Evolutionary conservation across 2,329 filamentous ascomycete genomes (phyloP), one percentile per base, ranked within the genome.

Genomic region (Trematosphaeria pertusa): DNA sequence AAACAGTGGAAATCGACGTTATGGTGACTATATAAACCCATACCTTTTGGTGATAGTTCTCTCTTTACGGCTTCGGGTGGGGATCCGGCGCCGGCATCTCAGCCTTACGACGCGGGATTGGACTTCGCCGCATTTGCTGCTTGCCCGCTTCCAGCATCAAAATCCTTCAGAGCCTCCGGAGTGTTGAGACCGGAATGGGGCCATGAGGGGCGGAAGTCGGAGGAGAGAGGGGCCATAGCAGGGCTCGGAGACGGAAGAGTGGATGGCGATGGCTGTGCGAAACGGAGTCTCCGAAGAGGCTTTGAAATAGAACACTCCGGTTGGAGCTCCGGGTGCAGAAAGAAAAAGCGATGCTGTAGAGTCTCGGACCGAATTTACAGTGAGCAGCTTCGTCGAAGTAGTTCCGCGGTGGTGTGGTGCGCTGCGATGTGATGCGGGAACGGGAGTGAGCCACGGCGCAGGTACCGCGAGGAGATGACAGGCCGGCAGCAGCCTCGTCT

Each of bases 191-290:
- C 52, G 44, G 43, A 44, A 14, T 12, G 42, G 11, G 41, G 17
- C 34, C 24, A 26, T 19, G 34, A 21, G 12, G 19, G 52, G 46
- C 57, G 61, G 65, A 59, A 43, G 49, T 57, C 62, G 61, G 64
- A 61, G 56, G 58, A 54, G 48, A 59, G 61, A 59, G 64, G 64
- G 60, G 61, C 54, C 58, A 59, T 49, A 37, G 44, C 31, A 46
- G 22, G 41, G 42, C 36, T 46, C 55, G 54, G 60, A 51, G 37
- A 39, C 10, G 11, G 34, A 17, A 5, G 38, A 42, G 31, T 47
- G 21, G 28, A 28, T 18, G 7, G n/a, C 31, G 19, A 19, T n/a
- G 24, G 12, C n/a, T 18, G 15, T 32, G 5, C 18, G 7, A 38
- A 5, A 22, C 17, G 5, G 19, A 32, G 22, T 7, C n/a, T 33